phyloP scores from a whole-genome alignment of 2,329 filamentous ascomycete genomes.

The Fusarium odoratissimum region DNA sequence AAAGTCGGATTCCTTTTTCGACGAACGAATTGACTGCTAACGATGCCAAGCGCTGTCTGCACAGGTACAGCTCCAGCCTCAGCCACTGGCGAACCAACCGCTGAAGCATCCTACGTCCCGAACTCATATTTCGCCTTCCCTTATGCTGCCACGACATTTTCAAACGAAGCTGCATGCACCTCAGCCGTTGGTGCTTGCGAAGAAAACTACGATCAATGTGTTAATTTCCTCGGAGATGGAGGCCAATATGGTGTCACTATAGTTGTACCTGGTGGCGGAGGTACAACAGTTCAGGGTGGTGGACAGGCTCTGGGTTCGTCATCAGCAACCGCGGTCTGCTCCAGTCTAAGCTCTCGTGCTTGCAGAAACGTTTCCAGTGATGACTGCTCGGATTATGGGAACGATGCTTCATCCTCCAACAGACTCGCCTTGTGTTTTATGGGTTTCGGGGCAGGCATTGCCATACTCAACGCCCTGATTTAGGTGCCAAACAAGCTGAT shows the following conservation, averaged over 20 bases:
- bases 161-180: slow-evolving; percentile 62
- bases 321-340: slow-evolving; percentile 66
- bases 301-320: slow-evolving; percentile 55
- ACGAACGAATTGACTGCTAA: slow-evolving; percentile 19
- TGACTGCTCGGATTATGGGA: slow-evolving; percentile 51
- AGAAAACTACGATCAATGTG: slow-evolving; percentile 65
- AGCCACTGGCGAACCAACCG: slow-evolving; percentile 51
- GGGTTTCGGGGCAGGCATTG: slow-evolving; percentile 26
- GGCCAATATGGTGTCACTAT: slow-evolving; percentile 65
- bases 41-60: slow-evolving; percentile 60
- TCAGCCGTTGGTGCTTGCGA: slow-evolving; percentile 64
- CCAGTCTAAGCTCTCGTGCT: slow-evolving; percentile 64
- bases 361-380: slow-evolving; percentile 59
- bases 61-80: slow-evolving; percentile 64
- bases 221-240: slow-evolving; percentile 58
- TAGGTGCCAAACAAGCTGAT: not conserved
- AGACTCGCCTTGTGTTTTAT: slow-evolving; percentile 15
- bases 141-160: slow-evolving; percentile 64
- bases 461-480: slow-evolving; percentile 21
- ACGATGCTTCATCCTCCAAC: slow-evolving; percentile 23
- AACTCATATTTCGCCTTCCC: slow-evolving; percentile 72
- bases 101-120: slow-evolving; percentile 62
- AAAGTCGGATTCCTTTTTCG: not conserved
- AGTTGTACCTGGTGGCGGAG: slow-evolving; percentile 63
- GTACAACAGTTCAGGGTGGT: slow-evolving; percentile 61